Evolutionary conservation across 1,139 yeast species (phyloP).

Genomic region (Lodderomyces beijingensis): DNA sequence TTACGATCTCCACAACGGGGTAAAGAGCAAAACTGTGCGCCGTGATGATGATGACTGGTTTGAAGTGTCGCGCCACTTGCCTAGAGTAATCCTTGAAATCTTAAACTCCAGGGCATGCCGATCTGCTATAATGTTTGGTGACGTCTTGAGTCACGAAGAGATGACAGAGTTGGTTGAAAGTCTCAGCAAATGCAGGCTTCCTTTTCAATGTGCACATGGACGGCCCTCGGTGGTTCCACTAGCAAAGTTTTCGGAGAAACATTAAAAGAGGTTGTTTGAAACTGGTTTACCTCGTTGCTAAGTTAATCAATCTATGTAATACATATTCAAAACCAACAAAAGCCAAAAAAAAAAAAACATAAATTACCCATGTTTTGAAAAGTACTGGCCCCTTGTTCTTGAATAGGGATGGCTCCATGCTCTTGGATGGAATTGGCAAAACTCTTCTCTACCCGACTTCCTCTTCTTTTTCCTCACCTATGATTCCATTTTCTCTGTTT

Average conservation of each 20-base stretch:
- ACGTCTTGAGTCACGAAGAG: constrained; percentile 34
- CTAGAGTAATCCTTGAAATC: constrained; percentile 44
- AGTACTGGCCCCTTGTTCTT: no score
- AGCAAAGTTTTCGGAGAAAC: constrained; percentile 9
- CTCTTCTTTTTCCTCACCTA: no score
- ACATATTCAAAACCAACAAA: no score
- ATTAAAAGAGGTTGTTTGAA: no score
- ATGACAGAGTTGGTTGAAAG: constrained; percentile 41
- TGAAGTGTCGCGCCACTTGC: constrained; percentile 27
- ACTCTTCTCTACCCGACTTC: no score
- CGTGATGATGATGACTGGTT: constrained; percentile 15
- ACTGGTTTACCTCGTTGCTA: no score
- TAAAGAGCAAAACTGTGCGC: constrained; percentile 13
- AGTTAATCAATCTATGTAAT: no score
- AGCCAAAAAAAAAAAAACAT: no score
- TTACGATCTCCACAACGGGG: constrained; percentile 32
- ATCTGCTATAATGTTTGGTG: constrained; percentile 72
- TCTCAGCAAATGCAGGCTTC: constrained; percentile 49
- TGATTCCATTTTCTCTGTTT: no score
- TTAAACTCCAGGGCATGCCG: constrained; percentile 69
- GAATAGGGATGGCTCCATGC: no score
- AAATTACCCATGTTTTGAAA: no score
- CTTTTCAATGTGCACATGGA: constrained; percentile 87
- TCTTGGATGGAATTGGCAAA: no score
- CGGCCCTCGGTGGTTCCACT: constrained; percentile 70